Evolutionary conservation across 345 rosid species (phyloP).

Genomic region (Jatropha curcas): DNA sequence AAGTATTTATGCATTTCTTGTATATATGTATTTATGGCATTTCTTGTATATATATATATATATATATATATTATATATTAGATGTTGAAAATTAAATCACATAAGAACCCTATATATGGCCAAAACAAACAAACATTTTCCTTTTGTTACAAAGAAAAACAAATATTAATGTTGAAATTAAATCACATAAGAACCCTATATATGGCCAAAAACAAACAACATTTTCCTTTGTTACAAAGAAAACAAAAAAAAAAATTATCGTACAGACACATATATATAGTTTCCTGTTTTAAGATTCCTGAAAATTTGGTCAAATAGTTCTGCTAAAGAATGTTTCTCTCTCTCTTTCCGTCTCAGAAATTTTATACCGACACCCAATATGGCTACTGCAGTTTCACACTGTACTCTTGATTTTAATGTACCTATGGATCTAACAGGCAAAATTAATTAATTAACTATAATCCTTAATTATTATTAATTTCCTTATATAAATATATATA

Average conservation of each 20-base stretch:
- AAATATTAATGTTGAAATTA: conserved; percentile 5
- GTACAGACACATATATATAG: neutral
- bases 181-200: neutral
- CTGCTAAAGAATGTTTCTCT: neutral
- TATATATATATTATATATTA: neutral
- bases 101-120: neutral
- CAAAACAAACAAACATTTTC: neutral
- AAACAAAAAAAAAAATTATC: conserved; percentile 8
- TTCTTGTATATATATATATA: no score
- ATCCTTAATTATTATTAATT: no score
- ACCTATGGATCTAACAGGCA: neutral
- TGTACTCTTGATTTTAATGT: neutral
- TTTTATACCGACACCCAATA: neutral
- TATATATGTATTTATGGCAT: no score
- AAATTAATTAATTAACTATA: no score
- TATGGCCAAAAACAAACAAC: neutral
- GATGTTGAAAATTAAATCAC: no score
- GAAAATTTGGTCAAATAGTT: conserved; percentile 12
- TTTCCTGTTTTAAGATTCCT: neutral
- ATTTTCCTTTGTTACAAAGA: no score
- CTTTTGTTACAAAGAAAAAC: no score
- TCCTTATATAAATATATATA: no score
- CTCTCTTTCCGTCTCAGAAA: neutral
- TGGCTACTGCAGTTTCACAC: conserved; percentile 5
- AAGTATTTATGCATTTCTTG: no score